Evolutionary conservation across 345 rosid genomes (phyloP), one percentile per base, ranked within the genome.

Genomic region (Hibiscus tridactylites): DNA sequence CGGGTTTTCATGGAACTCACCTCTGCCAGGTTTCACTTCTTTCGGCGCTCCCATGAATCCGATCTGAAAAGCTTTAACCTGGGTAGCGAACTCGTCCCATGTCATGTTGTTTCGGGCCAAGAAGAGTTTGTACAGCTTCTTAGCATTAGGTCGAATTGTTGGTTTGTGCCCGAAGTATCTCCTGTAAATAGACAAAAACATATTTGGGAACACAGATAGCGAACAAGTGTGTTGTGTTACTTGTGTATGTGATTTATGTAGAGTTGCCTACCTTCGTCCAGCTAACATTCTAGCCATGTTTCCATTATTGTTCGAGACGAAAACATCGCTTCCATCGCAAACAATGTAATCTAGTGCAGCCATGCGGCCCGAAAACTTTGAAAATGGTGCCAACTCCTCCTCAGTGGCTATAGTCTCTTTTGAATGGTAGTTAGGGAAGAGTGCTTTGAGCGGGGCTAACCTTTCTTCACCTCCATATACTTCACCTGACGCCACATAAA

Each of bases 211-310:
- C 24, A 61, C 2, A 61, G 44, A 21, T 17, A 16, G 19, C 47
- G 17, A 62, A 21, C 24, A 65, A 44, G 54, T 46, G 15, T 9
- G 54, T 37, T 37, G 79, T 21, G 21, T 21, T 21, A 21, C 21
- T 21, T 21, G 21, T 85, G 87, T 16, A 77, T 77, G 67, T 88
- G 82, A 75, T 77, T 81, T 79, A 76, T 70, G 79, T 89, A 44
- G n/a, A 64, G 73, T 17, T 71, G 61, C 65, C 54, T 85, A 88
- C 98, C 98, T 86, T 80, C 95, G 78, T 74, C 98, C 98, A 71
- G 98, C 97, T 80, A 94, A 81, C 37, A 94, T 94, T 80, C 85
- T 85, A 58, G 91, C 98, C 98, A 91, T 94, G 90, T 94, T 94
- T n/a, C 96, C 98, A 37, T 94, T 94, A 81, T 94, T 94, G 88